Evolutionary conservation across 768 basidiomycete species (phyloP), one percentile per base, ranked within the genome.

Genomic region (Tremella yokohamensis): DNA sequence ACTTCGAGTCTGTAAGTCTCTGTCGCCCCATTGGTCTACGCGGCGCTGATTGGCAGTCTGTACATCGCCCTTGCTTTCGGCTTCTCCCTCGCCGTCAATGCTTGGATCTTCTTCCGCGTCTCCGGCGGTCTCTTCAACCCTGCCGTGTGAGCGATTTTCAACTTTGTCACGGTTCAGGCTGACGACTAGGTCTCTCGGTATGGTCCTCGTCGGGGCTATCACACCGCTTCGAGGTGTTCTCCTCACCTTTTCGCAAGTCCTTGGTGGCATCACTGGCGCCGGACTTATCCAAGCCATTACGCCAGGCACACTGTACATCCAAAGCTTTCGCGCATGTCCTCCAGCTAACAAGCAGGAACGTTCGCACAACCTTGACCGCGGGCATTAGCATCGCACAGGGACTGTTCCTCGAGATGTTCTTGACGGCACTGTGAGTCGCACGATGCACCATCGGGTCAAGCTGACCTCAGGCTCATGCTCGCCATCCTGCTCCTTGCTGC

Each of bases 101-200:
- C 76, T 8, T 77, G 75, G 75, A 73, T 77, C 61, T 75, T 76
- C 63, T 77, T 76, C 71, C 66, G 74, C 16, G 69, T 78, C 34
- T 72, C 71, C 0, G 77, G 76, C 13, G 77, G 76, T 13, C 68
- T 78, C 8, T 77, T 78, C 72, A 79, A 79, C 64, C 78, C 78
- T 0, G 77, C 77, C 19, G 78, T 79, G 4, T 45, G 42, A 45
- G 42, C n/a, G 42, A 45, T 45, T 8, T 45, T 8, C 4, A 6
- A 50, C 4, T 8, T 6, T 8, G 15, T 45, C 7, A 45, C 42
- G n/a, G 42, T 8, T 6, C 42, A 6, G n/a, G 29, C 29, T 34
- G 29, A 34, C 29, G 6, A 22, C 42, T n/a, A 50, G 49, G 49
- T 73, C 74, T 4, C 72, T 78, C 20, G 74, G 74, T 1, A 76